Evolutionary conservation across 2,329 filamentous ascomycete genomes (phyloP), one percentile per base, ranked within the genome.

Genomic region (Ophiostoma ulmi): DNA sequence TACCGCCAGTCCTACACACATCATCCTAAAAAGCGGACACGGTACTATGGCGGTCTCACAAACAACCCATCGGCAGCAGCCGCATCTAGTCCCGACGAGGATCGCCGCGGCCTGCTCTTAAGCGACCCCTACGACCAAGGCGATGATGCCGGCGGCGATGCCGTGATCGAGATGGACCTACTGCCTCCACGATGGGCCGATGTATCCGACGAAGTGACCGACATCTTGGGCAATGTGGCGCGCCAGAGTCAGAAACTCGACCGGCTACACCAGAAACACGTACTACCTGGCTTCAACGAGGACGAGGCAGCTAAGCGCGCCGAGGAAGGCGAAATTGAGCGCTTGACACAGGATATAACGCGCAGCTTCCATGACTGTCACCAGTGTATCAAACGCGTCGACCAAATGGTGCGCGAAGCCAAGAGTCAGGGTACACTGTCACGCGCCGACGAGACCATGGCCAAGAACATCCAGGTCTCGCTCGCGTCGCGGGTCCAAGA

Each of bases 1-100:
- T 99, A 98, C 85, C 94, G 95, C 78, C 95, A 99, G 83, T 98
- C 94, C 77, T 98, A 97, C 82, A 89, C 93, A 77, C 95, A 98
- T 81, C 94, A 97, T 79, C 95, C 95, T 70, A 87, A 89, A 73
- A 94, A 96, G 82, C 93, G 93, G 81, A 88, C 89, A 75, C 90
- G 90, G 76, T 91, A 72, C 72, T 72, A 91, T 82, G 82, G 85
- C 72, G 71, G 72, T 52, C 36, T 68, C 20, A 70, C 70, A 76
- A 77, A 79, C 73, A 67, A 67, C 39, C 75, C 77, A 31, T 76
- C 68, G 76, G 83, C 71, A 80, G 86, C 71, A 80, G 84, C 76
- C 78, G 82, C 75, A 74, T 79, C 81, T 73, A 86, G 87, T 76
- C 83, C 63, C 41, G 79, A 80, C 70, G 86, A 87, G 72, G 85